These are phyloP conservation scores for Peniophora sp. DNA, from an alignment of 1,284 basidiomycete species.

Conservation along the genomic window DNA sequence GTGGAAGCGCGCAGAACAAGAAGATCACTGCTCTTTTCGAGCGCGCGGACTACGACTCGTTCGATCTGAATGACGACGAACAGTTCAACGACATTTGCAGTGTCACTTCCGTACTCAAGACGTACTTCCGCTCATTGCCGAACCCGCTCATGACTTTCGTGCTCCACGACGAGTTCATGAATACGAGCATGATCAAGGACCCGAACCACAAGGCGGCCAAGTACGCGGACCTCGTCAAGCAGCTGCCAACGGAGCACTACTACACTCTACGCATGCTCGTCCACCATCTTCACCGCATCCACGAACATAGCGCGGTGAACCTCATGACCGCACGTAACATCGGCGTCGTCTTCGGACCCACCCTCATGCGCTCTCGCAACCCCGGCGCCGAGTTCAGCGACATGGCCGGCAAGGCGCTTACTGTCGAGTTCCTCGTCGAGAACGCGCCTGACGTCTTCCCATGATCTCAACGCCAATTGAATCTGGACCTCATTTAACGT, in stretches of 20 bases:
- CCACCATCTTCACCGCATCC: slow-evolving; percentile 79
- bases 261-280: slow-evolving; percentile 79
- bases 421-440: slow-evolving; percentile 88
- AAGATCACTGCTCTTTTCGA: slow-evolving; percentile 94
- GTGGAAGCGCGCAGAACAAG: slow-evolving; percentile 89
- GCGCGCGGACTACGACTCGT: slow-evolving; percentile 79
- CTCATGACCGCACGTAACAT: slow-evolving; percentile 94
- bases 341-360: slow-evolving; percentile 99
- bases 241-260: slow-evolving; percentile 84
- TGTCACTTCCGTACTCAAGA: slow-evolving; percentile 94
- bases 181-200: slow-evolving; percentile 68
- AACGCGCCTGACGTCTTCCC: slow-evolving; percentile 68
- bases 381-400: slow-evolving; percentile 89
- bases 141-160: slow-evolving; percentile 87
- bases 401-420: slow-evolving; percentile 92
- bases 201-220: slow-evolving; percentile 49
- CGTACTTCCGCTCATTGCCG: slow-evolving; percentile 90
- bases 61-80: slow-evolving; percentile 84
- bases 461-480: too few species aligned
- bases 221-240: slow-evolving; percentile 64
- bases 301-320: slow-evolving; percentile 66
- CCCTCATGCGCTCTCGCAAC: slow-evolving; percentile 86
- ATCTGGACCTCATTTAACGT: too few species aligned
- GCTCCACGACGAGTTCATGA: slow-evolving; percentile 86
- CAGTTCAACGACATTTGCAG: slow-evolving; percentile 96